Percentiles rank a stretch among this genome's conserved stretches.
Conservation (phyloP, 371 early-diverging fungal genomes). For the Mucor sp. region DNA sequence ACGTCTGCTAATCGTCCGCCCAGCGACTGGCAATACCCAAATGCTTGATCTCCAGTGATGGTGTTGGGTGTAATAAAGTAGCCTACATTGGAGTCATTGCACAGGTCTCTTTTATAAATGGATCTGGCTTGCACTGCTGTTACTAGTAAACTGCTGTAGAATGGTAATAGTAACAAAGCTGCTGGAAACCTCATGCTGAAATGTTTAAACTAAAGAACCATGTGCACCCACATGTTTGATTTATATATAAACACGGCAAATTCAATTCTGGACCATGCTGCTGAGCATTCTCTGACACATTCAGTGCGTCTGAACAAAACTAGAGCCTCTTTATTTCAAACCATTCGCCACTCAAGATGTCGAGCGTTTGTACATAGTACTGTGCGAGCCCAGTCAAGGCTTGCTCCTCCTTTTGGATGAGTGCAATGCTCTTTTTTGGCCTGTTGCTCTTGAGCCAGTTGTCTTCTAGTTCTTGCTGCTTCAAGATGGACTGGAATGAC, state of each 20-base stretch:
- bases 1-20: conserved; percentile 7
- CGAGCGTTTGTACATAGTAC: conserved; percentile 44
- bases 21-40: not conserved
- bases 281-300: not conserved
- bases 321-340: conserved; percentile 26
- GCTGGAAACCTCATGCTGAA: not conserved
- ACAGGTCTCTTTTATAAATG: not conserved
- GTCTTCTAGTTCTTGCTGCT: conserved; percentile 46
- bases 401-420: conserved; percentile 50
- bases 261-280: not conserved
- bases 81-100: not conserved
- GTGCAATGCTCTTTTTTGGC: conserved; percentile 41
- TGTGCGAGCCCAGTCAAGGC: conserved; percentile 39
- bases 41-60: not conserved
- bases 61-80: not conserved
- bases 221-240: no score
- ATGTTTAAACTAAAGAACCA: not conserved
- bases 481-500: conserved; percentile 46
- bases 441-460: conserved; percentile 35
- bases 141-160: no score
- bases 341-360: conserved; percentile 51
- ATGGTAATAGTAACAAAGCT: not conserved
- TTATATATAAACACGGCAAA: not conserved
- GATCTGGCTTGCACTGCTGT: not conserved
- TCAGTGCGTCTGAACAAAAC: no score